Evolutionary conservation across 345 rosid species (phyloP).

Genomic region (Erodium maritimum): DNA sequence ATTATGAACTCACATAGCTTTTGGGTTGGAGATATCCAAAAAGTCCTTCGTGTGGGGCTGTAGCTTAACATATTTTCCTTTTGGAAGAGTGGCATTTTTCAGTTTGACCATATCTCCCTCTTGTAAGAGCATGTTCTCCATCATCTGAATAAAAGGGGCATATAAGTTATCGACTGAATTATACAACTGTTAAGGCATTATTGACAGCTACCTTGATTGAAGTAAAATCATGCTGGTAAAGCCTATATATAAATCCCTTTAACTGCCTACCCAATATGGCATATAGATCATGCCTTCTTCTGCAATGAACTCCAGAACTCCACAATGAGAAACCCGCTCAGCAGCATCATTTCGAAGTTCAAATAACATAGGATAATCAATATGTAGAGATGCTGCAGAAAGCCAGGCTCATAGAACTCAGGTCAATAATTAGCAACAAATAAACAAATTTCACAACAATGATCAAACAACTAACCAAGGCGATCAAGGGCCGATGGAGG

Average conservation of each 20-base stretch:
- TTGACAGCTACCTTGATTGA: too few relatives aligned
- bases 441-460: background rate
- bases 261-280: constrained; percentile 84
- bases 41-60: constrained; percentile 97
- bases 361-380: constrained; percentile 98
- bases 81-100: constrained; percentile 85
- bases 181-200: background rate
- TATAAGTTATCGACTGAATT: constrained; percentile 5
- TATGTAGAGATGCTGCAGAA: constrained; percentile 77
- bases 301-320: constrained; percentile 93
- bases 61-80: constrained; percentile 89
- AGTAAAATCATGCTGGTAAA: background rate
- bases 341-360: constrained; percentile 73
- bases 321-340: constrained; percentile 90
- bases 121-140: constrained; percentile 90
- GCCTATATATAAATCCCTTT: background rate
- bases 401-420: background rate
- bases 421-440: constrained; percentile 3
- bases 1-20: constrained; percentile 65
- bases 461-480: constrained; percentile 49
- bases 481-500: constrained; percentile 99
- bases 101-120: constrained; percentile 88
- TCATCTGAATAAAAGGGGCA: constrained; percentile 49
- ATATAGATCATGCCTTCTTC: constrained; percentile 99
- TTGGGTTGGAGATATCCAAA: constrained; percentile 91